Evolutionary conservation across 2,329 filamentous ascomycete species (phyloP), one percentile per base, ranked within the genome.

Genomic region (Apiospora koreana): DNA sequence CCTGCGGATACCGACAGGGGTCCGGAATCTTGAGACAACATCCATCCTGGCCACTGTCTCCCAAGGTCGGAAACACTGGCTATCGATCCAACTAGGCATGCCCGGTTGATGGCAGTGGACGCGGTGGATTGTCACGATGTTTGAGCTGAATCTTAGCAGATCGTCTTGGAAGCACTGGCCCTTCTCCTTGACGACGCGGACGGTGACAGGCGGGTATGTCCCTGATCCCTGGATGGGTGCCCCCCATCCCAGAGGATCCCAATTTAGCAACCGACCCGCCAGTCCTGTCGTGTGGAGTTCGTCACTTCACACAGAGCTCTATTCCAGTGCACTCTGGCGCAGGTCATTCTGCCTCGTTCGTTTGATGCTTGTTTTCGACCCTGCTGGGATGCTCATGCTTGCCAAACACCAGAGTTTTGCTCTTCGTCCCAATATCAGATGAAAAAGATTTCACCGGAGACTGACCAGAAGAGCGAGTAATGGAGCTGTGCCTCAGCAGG

Each of bases 301-400:
- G n/a, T 28, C 21, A 64, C 65, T 67, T 45, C 45, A 45, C 65
- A 46, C 42, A 35, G 65, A 31, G 68, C 72, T 70, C 58, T 65
- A 67, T 74, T 69, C 68, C 70, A 73, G 70, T 70, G 66, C 68
- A 72, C 14, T 70, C 72, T 71, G 70, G 72, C 71, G 74, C 71
- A 74, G 70, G 31, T 38, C 31, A 58, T 71, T 75, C 74, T 73
- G 71, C 73, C 74, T 78, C 75, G 73, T 78, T 75, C 79, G 83
- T 83, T 83, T 84, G 82, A 84, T 82, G 79, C 81, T 81, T 84
- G 83, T 84, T 82, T 84, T 78, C 73, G 79, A 76, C 79, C 81
- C 77, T 81, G 80, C 76, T 78, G 74, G 75, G 76, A 80, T 76
- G 79, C 75, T 80, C 76, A 82, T 81, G 79, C 81, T 79, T 75